Evolutionary conservation across 2,329 filamentous ascomycete genomes (phyloP), one percentile per base, ranked within the genome.

Genomic region (Xylariaceae sp.): DNA sequence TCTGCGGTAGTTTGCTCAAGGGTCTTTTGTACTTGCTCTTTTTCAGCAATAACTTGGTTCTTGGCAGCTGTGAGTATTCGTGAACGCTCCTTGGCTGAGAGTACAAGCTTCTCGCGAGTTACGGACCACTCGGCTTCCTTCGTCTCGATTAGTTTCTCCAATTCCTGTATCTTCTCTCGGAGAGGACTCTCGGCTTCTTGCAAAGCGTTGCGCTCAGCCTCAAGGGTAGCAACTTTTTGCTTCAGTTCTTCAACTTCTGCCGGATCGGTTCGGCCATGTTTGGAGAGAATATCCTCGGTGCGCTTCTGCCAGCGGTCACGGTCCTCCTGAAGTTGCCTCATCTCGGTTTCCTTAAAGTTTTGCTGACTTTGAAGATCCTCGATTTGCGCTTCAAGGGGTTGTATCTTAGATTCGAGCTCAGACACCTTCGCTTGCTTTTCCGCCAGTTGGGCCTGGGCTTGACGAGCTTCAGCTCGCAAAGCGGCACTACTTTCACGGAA

Each of bases 301-400:
- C 94, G 88, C 78, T 97, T 93, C 75, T 96, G 92, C 90, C 93
- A 97, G 59, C 90, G 85, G 71, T 97, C 93, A 13, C 94, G 88
- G 71, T 97, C 93, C 68, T 94, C 89, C 65, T 95, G 89, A 8
- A 97, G 81, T 64, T 97, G 83, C 69, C 89, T 90, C 70, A 97
- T 84, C 71, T 97, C 93, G 10, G 91, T 91, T 65, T 95, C 88
- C 68, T 92, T 88, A 65, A 88, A 89, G 61, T 88, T 85, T 63
- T 90, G 82, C 62, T 93, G 85, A 60, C 88, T 91, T 71, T 95
- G 90, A 11, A 97, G 80, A 69, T 96, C 92, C 9, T 86, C 82
- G 48, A 97, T 87, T 62, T 86, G 88, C 56, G 85, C 83, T 72
- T 96, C 88, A 15, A 97, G 79, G 8, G 94, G 94, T 67, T 94